phyloP scores from a whole-genome alignment of 768 basidiomycete genomes.

The Agaricus blazei region DNA sequence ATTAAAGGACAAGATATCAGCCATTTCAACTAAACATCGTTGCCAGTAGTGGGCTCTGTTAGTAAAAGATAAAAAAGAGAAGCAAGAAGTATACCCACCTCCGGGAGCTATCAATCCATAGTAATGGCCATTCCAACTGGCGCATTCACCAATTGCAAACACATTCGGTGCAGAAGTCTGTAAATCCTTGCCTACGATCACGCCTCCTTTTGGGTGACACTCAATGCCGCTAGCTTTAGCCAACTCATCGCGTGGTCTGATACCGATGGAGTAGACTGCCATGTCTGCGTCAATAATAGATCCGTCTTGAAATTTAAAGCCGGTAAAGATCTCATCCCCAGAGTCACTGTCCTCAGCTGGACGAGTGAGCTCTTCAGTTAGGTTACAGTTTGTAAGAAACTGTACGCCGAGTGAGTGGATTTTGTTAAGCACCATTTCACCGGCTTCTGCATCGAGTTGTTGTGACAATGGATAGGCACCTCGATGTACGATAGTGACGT shows the following conservation, averaged over 20 bases:
- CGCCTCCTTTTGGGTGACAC: conserved; percentile 45
- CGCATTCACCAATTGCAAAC: conserved; percentile 76
- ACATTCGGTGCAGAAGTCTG: conserved; percentile 53
- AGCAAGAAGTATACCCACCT: conserved; percentile 17
- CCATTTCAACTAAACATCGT: conserved; percentile 51
- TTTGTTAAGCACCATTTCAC: conserved; percentile 54
- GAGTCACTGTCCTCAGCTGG: conserved; percentile 16
- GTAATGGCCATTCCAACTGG: conserved; percentile 59
- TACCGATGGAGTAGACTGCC: conserved; percentile 66
- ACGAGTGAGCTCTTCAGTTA: conserved; percentile 21
- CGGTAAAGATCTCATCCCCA: conserved; percentile 33
- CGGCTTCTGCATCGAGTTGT: conserved; percentile 52
- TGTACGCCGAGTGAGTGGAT: conserved; percentile 58
- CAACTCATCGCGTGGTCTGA: conserved; percentile 65
- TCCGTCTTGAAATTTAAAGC: conserved; percentile 47
- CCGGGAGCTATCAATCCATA: conserved; percentile 78
- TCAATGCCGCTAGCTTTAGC: conserved; percentile 49
- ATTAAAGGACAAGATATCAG: conserved; percentile 70
- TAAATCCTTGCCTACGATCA: conserved; percentile 53
- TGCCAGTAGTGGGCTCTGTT: not conserved
- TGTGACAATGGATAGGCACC: conserved; percentile 50
- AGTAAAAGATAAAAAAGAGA: conserved; percentile 5
- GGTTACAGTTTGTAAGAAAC: conserved; percentile 39
- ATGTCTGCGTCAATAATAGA: conserved; percentile 42
- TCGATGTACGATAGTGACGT: conserved; percentile 51